Conservation (phyloP, 176 grass and related monocot species). For the Oryza officinalis region DNA sequence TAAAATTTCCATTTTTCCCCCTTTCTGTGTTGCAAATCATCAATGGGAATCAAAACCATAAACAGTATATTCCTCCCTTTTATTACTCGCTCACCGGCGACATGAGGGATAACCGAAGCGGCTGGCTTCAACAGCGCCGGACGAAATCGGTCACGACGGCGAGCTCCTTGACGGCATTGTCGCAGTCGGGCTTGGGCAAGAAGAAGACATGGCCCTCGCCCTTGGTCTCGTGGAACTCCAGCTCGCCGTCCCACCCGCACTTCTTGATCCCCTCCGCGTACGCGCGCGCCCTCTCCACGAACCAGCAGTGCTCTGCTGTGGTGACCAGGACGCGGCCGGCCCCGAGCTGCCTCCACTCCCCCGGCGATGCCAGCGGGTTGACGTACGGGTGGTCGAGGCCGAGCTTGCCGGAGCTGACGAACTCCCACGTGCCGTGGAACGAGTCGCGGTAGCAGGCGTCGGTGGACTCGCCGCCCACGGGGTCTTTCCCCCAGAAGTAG, state of each 20-base stretch:
- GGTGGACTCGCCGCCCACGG: constrained; percentile 38
- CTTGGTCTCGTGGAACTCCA: constrained; percentile 53
- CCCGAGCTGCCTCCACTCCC: constrained; percentile 54
- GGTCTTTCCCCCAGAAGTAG: constrained; percentile 70
- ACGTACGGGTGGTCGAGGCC: constrained; percentile 50
- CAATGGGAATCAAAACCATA: background rate
- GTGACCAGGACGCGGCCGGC: constrained; percentile 63
- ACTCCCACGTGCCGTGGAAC: constrained; percentile 56
- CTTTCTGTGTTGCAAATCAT: background rate
- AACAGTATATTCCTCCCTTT: background rate
- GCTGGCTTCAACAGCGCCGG: constrained; percentile 22
- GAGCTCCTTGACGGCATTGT: constrained; percentile 64
- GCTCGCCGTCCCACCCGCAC: constrained; percentile 64
- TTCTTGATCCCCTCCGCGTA: constrained; percentile 63
- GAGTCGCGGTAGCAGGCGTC: constrained; percentile 33
- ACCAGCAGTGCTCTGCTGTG: constrained; percentile 59
- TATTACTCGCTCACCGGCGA: background rate
- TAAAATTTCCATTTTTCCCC: background rate
- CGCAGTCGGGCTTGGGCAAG: constrained; percentile 46
- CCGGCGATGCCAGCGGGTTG: constrained; percentile 52
- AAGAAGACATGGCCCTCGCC: constrained; percentile 69
- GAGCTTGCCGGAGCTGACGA: constrained; percentile 47
- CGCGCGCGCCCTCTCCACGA: constrained; percentile 66
- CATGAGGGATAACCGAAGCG: background rate
- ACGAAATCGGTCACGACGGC: constrained; percentile 51